Conservation (phyloP, 2,329 filamentous ascomycete genomes). For the Stagonosporopsis chrysanthemi region DNA sequence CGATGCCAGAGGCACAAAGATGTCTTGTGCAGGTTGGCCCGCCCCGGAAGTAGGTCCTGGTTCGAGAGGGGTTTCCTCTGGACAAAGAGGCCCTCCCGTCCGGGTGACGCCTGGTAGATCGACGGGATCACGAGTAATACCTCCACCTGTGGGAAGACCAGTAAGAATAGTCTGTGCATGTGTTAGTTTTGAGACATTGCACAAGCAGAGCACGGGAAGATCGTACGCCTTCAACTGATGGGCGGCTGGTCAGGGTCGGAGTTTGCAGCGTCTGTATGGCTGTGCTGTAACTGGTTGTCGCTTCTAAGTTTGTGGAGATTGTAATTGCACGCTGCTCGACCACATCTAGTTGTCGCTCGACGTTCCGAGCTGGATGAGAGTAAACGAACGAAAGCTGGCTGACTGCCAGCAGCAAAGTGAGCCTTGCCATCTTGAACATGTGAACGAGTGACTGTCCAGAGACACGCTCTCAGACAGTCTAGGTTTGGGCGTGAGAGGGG, state of each 20-base stretch:
- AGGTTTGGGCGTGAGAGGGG: conserved; percentile 4
- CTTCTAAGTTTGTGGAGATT: conserved; percentile 26
- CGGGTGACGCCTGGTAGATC: conserved; percentile 27
- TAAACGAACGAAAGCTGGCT: conserved; percentile 33
- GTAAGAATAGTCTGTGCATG: conserved; percentile 39
- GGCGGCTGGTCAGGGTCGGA: conserved; percentile 31
- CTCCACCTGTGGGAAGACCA: conserved; percentile 39
- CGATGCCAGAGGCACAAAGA: conserved; percentile 51
- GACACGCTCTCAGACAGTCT: conserved; percentile 27
- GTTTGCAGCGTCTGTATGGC: conserved; percentile 40
- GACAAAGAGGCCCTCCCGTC: conserved; percentile 33
- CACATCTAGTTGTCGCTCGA: conserved; percentile 15
- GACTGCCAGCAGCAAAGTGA: conserved; percentile 36
- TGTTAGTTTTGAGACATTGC: conserved; percentile 14
- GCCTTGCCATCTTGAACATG: conserved; percentile 36
- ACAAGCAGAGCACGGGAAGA: not conserved
- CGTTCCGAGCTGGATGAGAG: conserved; percentile 31
- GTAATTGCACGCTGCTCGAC: conserved; percentile 36
- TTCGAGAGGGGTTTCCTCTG: conserved; percentile 37
- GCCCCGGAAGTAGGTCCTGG: conserved; percentile 36
- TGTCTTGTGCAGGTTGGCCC: conserved; percentile 30
- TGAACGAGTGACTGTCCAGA: conserved; percentile 22
- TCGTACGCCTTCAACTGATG: conserved; percentile 42
- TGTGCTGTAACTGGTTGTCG: conserved; percentile 45
- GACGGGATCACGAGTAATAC: conserved; percentile 38